These are phyloP conservation scores for Penicillium oxalicum DNA, from an alignment of 2,329 filamentous ascomycete species.

Conservation along the genomic window DNA sequence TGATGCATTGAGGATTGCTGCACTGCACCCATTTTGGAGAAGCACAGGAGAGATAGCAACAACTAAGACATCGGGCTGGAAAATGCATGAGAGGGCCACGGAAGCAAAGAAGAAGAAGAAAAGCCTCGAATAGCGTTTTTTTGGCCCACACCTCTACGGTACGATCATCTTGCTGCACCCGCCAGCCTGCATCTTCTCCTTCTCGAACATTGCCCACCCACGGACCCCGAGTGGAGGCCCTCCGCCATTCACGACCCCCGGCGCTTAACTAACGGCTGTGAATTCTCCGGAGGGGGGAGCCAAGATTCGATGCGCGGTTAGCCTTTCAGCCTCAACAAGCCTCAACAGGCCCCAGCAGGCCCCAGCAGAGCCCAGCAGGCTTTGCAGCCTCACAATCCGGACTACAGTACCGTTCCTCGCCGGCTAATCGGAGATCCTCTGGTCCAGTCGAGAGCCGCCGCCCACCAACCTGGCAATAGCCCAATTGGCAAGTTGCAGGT, in stretches of 20 bases:
- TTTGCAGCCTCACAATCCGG: no score
- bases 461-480: not conserved
- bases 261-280: conserved; percentile 23
- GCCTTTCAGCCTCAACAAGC: conserved; percentile 19
- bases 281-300: conserved; percentile 18
- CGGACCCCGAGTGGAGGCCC: not conserved
- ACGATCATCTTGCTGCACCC: no score
- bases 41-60: not conserved
- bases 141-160: no score
- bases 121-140: not conserved
- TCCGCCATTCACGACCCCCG: conserved; percentile 1
- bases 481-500: not conserved
- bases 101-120: not conserved
- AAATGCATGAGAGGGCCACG: not conserved
- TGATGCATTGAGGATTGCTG: not conserved
- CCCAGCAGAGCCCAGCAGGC: no score
- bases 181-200: no score
- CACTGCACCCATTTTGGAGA: not conserved
- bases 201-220: no score
- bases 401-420: not conserved
- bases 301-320: conserved; percentile 14
- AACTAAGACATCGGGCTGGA: no score
- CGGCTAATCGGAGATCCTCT: not conserved
- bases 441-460: conserved; percentile 20
- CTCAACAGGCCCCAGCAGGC: not conserved